Evolutionary conservation across 139 green algal genomes (phyloP), one percentile per base, ranked within the genome.

Genomic region (Ostreobium quekettii): DNA sequence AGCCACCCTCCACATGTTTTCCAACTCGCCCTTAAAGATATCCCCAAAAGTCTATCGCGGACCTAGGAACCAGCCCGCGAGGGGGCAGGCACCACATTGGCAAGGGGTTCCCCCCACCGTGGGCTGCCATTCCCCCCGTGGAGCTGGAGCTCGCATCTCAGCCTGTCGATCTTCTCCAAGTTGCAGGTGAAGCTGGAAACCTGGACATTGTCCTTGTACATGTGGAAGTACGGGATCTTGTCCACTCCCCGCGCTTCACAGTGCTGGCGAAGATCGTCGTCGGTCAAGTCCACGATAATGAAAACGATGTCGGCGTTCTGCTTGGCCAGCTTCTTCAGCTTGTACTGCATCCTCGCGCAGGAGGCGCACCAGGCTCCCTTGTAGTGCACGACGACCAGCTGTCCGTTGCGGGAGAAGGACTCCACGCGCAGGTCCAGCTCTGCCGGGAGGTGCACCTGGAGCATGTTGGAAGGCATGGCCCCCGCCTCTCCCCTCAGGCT

Each of bases 211-310:
- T 76, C 8, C 22, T 64, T n/a, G 3, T 48, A 15, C 19, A 48
- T 36, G 47, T 76, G 70, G 60, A 67, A 57, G 15, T n/a, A 53
- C 11, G 60, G n/a, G 19, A 67, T 57, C 26, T 53, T 53, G 19
- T 53, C 42, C 15, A 53, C 19, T 26, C 42, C 42, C 11, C 19
- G 19, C 19, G 11, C 19, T 19, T 26, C 15, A 19, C 42, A 53
- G 15, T 26, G 11, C 42, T 53, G 15, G 15, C 15, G 15, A 11
- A 53, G 42, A 19, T 11, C 42, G 15, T 26, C 42, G 19, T 53
- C 42, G 42, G 15, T 53, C 15, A 53, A 11, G 19, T 53, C 42
- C 42, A 53, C 42, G 15, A 53, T 11, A 19, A 53, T 11, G 42
- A 53, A 53, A 26, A 19, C 15, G 42, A 53, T 53, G 42, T 53